phyloP scores from a whole-genome alignment of 1,139 yeast species.

The Candida anutae region DNA sequence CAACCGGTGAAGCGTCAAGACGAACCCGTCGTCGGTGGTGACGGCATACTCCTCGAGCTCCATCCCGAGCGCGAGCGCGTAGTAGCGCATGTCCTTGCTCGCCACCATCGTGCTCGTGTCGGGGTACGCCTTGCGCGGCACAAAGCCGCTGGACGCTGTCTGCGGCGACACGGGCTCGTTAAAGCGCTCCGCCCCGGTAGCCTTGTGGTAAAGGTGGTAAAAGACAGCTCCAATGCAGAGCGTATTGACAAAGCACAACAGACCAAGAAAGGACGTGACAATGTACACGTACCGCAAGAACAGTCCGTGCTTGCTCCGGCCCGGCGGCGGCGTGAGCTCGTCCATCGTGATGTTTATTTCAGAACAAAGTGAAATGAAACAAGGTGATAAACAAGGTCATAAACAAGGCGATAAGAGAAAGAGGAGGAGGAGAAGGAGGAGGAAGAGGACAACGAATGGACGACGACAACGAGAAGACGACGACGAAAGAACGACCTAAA shows the following conservation, averaged over 20 bases:
- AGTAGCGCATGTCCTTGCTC: constrained; percentile 48
- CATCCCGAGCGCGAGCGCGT: constrained; percentile 53
- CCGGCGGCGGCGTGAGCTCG: constrained; percentile 14
- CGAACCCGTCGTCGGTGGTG: constrained; percentile 75
- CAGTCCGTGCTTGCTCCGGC: constrained; percentile 11
- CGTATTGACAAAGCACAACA: constrained; percentile 19
- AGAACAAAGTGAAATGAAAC: not conserved
- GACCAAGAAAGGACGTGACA: constrained; percentile 19
- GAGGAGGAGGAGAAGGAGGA: too few species aligned
- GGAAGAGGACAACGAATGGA: too few species aligned
- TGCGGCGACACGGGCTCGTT: constrained; percentile 7
- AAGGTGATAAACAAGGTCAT: too few species aligned
- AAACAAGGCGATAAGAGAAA: too few species aligned
- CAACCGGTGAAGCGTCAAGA: constrained; percentile 56
- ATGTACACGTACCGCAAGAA: constrained; percentile 14
- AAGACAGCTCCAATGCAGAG: constrained; percentile 20
- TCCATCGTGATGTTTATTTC: constrained; percentile 15
- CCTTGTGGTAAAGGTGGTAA: constrained; percentile 17
- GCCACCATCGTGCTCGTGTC: constrained; percentile 21
- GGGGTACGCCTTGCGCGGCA: constrained; percentile 24
- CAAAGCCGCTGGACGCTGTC: constrained; percentile 13
- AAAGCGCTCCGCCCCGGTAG: constrained; percentile 17
- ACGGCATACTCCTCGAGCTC: constrained; percentile 53
- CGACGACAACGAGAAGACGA: too few species aligned
- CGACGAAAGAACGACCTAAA: too few species aligned